Percentiles rank a stretch among this genome's conserved stretches.
phyloP scores from a whole-genome alignment of 1,139 yeast genomes.

The Arxiozyma slooffiae region DNA sequence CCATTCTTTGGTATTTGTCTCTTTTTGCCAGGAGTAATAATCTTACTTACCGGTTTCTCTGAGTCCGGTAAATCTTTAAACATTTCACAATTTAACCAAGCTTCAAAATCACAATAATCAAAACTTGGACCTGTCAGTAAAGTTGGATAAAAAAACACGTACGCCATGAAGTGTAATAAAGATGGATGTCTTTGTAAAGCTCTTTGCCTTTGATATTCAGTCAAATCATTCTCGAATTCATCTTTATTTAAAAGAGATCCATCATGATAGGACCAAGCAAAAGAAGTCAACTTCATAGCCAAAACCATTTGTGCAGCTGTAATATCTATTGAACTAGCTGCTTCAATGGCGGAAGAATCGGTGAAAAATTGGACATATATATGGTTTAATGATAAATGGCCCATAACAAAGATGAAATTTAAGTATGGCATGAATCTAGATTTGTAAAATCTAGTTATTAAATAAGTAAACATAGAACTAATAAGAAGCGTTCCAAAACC shows the following conservation, averaged over 20 bases:
- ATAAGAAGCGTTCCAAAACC: conserved; percentile 62
- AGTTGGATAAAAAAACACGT: conserved; percentile 85
- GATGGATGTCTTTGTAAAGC: conserved; percentile 59
- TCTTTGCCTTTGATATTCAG: conserved; percentile 49
- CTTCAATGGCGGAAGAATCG: conserved; percentile 10
- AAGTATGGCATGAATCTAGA: conserved; percentile 83
- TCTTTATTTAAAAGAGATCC: conserved; percentile 39
- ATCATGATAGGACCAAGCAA: conserved; percentile 90
- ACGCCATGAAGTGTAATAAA: conserved; percentile 64
- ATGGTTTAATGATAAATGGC: conserved; percentile 66
- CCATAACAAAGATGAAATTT: conserved; percentile 70
- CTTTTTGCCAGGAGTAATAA: conserved; percentile 20
- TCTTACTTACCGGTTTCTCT: conserved; percentile 50
- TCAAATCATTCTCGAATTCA: conserved; percentile 24
- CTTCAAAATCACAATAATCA: conserved; percentile 78
- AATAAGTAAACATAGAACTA: conserved; percentile 61
- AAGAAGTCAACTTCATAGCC: conserved; percentile 85
- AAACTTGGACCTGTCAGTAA: conserved; percentile 91
- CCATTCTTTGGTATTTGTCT: conserved; percentile 80
- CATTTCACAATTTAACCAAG: conserved; percentile 70
- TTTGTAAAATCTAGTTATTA: conserved; percentile 51
- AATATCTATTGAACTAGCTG: conserved; percentile 62
- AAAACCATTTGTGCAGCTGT: conserved; percentile 97
- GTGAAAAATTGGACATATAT: conserved; percentile 53
- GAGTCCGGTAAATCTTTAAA: conserved; percentile 69